Conservation (phyloP, 495 filamentous ascomycete species). For the Hypoxylon lenormandii region DNA sequence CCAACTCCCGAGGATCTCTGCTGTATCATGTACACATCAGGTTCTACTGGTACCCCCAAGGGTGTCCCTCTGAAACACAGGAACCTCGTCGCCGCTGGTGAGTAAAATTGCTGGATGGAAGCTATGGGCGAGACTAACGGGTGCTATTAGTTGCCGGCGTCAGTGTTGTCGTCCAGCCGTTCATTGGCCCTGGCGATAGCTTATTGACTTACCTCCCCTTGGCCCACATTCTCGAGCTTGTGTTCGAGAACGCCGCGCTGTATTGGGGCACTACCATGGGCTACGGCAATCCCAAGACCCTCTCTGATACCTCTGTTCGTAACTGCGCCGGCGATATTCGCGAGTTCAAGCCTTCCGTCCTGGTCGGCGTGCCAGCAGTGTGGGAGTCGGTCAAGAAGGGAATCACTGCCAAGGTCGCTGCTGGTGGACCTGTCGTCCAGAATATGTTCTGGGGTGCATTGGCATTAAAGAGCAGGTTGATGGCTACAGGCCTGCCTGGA, state of each 20-base stretch:
- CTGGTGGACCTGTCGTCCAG: slow-evolving; percentile 75
- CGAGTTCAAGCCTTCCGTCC: slow-evolving; percentile 89
- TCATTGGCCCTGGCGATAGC: slow-evolving; percentile 85
- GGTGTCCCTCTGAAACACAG: slow-evolving; percentile 91
- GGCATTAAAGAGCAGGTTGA: slow-evolving; percentile 81
- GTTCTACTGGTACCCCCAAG: slow-evolving; percentile 96
- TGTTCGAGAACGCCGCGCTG: slow-evolving; percentile 92
- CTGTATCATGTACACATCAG: slow-evolving; percentile 99
- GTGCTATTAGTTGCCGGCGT: slow-evolving; percentile 79
- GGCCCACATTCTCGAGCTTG: slow-evolving; percentile 95
- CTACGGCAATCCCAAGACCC: slow-evolving; percentile 92
- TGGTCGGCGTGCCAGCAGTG: slow-evolving; percentile 95
- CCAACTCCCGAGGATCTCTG: slow-evolving; percentile 87
- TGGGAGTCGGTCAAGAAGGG: slow-evolving; percentile 99
- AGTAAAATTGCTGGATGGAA: slow-evolving; percentile 48
- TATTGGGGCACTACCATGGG: slow-evolving; percentile 98
- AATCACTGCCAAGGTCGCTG: slow-evolving; percentile 85
- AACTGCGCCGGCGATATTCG: slow-evolving; percentile 96
- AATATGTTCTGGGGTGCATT: slow-evolving; percentile 94
- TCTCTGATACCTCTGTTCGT: slow-evolving; percentile 88
- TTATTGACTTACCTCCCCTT: slow-evolving; percentile 92
- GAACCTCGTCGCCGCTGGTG: slow-evolving; percentile 88
- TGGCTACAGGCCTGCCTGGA: slow-evolving; percentile 81
- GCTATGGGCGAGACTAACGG: slow-evolving; percentile 23
- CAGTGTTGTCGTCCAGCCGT: slow-evolving; percentile 82